A percentile compares a stretch with the other conserved stretches of the same genome.
Conservation (phyloP, 352 stramenopile species). For the Pythium rhizo-oryzae region DNA sequence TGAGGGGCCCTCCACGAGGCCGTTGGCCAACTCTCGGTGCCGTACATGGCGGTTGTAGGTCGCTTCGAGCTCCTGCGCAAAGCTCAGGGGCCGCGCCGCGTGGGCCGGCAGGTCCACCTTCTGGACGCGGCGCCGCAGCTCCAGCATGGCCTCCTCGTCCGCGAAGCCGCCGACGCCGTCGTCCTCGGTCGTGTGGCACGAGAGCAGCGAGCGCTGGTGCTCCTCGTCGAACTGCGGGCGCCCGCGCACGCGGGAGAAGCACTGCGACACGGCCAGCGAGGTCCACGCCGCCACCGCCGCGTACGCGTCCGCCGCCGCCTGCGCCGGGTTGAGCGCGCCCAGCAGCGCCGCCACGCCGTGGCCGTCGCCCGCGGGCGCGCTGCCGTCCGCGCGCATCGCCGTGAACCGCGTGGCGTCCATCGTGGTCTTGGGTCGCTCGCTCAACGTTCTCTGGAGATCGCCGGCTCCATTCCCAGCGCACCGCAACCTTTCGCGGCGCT, state of each 20-base stretch:
- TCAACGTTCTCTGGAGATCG: no score
- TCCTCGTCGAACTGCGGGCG: conserved; percentile 73
- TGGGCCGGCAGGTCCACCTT: conserved; percentile 34
- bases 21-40: no score
- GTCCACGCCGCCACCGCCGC: conserved; percentile 23
- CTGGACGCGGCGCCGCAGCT: conserved; percentile 69
- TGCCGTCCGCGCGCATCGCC: conserved; percentile 33
- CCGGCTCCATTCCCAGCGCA: no score
- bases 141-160: conserved; percentile 63
- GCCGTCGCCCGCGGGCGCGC: conserved; percentile 7
- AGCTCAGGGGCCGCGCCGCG: conserved; percentile 29
- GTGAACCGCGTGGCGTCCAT: conserved; percentile 37
- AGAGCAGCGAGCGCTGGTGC: conserved; percentile 69
- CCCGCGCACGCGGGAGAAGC: conserved; percentile 50
- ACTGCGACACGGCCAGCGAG: conserved; percentile 45
- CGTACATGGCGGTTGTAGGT: conserved; percentile 36
- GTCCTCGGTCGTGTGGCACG: conserved; percentile 48
- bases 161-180: conserved; percentile 37
- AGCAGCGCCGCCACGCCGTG: conserved; percentile 26
- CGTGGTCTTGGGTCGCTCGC: neutral
- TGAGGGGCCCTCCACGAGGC: no score
- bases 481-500: no score
- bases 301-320: conserved; percentile 23
- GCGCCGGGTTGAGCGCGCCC: conserved; percentile 29
- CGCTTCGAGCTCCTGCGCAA: conserved; percentile 31